These are phyloP conservation scores for Hura crepitans DNA, from an alignment of 441 rosid species.

Conservation along the genomic window DNA sequence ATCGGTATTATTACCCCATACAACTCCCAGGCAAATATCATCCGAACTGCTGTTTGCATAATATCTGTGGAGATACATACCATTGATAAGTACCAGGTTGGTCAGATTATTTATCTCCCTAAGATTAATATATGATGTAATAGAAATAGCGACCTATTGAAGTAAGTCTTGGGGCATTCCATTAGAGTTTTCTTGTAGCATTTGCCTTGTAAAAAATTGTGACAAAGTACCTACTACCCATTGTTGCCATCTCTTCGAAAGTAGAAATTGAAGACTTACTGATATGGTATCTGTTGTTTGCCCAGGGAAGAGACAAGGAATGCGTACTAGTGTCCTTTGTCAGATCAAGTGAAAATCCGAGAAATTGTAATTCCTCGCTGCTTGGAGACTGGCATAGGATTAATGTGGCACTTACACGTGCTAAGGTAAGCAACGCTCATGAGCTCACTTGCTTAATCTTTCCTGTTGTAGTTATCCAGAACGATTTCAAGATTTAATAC, in stretches of 20 bases:
- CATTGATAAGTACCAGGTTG: slow-evolving; percentile 96
- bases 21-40: slow-evolving; percentile 83
- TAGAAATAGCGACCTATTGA: background rate
- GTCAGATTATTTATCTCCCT: slow-evolving; percentile 6
- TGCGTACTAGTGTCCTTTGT: slow-evolving; percentile 87
- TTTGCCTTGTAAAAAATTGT: too few relatives aligned
- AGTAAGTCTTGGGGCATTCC: background rate
- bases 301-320: slow-evolving; percentile 94
- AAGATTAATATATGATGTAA: background rate
- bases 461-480: background rate
- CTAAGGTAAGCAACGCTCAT: slow-evolving; percentile 55
- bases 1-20: slow-evolving; percentile 95
- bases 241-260: background rate
- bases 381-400: slow-evolving; percentile 97
- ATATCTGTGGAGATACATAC: slow-evolving; percentile 83
- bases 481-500: background rate
- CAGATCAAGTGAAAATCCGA: slow-evolving; percentile 63
- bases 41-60: slow-evolving; percentile 38
- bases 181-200: background rate
- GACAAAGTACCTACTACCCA: too few relatives aligned
- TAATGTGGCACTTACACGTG: slow-evolving; percentile 89
- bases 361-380: slow-evolving; percentile 51
- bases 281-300: background rate
- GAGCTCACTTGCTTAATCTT: background rate
- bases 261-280: background rate